Percentiles rank a stretch among this genome's conserved stretches.
These are phyloP conservation scores for Beauveria caledonica DNA, from an alignment of 2,329 filamentous ascomycete genomes.

Conservation along the genomic window DNA sequence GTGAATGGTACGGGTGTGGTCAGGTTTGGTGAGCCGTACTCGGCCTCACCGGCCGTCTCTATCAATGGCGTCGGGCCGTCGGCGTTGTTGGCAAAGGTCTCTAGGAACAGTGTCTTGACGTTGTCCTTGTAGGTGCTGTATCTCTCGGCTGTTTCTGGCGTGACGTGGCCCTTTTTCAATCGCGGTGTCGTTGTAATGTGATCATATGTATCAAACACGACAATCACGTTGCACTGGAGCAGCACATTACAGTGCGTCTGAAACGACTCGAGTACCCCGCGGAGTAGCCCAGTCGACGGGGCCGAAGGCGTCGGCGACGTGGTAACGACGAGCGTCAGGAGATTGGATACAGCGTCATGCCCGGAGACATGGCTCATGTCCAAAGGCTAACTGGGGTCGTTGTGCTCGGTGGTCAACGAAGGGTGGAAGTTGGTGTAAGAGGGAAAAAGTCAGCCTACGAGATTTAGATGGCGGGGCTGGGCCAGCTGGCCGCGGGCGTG, in stretches of 20 bases:
- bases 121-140: constrained; percentile 40
- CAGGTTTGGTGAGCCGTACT: constrained; percentile 35
- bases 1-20: constrained; percentile 30
- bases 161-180: constrained; percentile 47
- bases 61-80: constrained; percentile 2
- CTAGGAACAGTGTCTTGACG: constrained; percentile 32
- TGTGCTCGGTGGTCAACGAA: neutral
- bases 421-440: neutral
- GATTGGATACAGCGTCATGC: neutral
- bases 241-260: constrained; percentile 32
- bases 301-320: constrained; percentile 48
- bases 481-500: neutral
- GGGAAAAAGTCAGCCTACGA: neutral
- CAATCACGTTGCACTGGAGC: constrained; percentile 34
- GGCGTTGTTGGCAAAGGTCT: constrained; percentile 11
- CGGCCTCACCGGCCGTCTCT: constrained; percentile 28
- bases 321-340: constrained; percentile 36
- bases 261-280: constrained; percentile 38
- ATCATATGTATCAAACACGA: constrained; percentile 46
- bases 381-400: neutral
- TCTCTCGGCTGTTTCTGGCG: constrained; percentile 32
- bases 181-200: constrained; percentile 34
- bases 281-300: constrained; percentile 43
- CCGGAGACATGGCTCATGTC: constrained; percentile 4
- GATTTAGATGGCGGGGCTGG: neutral